These are phyloP conservation scores for Allium cepa DNA, from an alignment of 106 monocot genomes.

Conservation along the genomic window DNA sequence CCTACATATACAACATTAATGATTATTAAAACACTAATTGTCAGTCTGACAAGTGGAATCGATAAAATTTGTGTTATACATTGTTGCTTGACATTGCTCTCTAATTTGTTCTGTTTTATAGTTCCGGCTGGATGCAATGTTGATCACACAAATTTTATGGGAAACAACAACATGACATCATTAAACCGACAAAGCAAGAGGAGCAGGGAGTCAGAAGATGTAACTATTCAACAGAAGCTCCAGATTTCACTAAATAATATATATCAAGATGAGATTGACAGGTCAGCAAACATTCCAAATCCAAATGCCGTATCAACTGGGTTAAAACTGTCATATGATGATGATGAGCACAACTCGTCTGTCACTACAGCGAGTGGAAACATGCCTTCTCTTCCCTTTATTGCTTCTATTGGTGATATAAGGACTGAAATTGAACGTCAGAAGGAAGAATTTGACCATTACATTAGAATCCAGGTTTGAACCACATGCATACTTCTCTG, in stretches of 20 bases:
- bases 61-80: too few relatives aligned
- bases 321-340: constrained; percentile 54
- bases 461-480: constrained; percentile 49
- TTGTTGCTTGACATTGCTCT: neutral
- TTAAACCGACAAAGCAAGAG: constrained; percentile 31
- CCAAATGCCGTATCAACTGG: constrained; percentile 66
- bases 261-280: constrained; percentile 20
- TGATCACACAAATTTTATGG: constrained; percentile 16
- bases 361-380: constrained; percentile 49
- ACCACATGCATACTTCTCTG: neutral
- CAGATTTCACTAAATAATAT: constrained; percentile 56
- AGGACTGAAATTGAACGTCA: constrained; percentile 47
- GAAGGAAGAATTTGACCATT: constrained; percentile 56
- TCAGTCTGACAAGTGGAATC: too few relatives aligned
- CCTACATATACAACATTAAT: too few relatives aligned
- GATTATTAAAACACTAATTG: too few relatives aligned
- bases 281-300: constrained; percentile 21
- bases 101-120: constrained; percentile 10
- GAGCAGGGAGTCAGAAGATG: constrained; percentile 31
- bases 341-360: constrained; percentile 58
- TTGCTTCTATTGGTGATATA: constrained; percentile 35
- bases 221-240: constrained; percentile 36
- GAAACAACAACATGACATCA: constrained; percentile 19
- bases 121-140: constrained; percentile 34
- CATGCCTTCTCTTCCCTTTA: constrained; percentile 28